Base-by-base conservation (phyloP, 2,329 filamentous ascomycete species). In the Calonectria naviculata region DNA sequence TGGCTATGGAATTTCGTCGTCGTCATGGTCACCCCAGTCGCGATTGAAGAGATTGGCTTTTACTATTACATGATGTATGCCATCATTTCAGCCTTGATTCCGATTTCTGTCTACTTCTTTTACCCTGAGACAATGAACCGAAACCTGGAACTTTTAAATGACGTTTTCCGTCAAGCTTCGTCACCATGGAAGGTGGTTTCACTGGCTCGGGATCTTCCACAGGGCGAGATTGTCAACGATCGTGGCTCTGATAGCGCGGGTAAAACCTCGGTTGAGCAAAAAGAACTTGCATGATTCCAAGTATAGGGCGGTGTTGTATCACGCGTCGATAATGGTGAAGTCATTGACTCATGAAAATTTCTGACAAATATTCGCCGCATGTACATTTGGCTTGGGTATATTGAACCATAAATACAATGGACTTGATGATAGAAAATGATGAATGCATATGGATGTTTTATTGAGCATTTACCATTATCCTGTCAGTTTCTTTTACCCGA, bases 21-120 rank as follows among this genome's bases (percentile, higher is more conserved):
- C 47, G 90, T 92, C 36, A 86, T 93, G 74, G 88, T 93, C 29
- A 93, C 91, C 0, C 92, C 91, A 0, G 87, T 91, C 0, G 86
- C 93, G 4, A 87, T 93, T 24, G 83, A 89, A 68, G 88, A 89
- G 56, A 91, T 88, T 15, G 84, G 85, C 17, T 91, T 86, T 79
- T 87, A 88, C 44, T 85, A 89, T 1, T 80, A 79, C 71, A 80
- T 80, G 24, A 86, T 89, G 1, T 89, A 88, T 28, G 79, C 81
- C 5, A 79, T 79, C 28, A 84, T 87, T 56, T 84, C 85, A 72
- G 83, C 84, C 26, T 78, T 83, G 9, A 86, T 87, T 44, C 79
- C 86, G 10, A 82, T 85, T 7, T 82, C 83, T 17, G 86, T 86
- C 2, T 80, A 73, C 67, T 75, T 80, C 49, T 75, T 80, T 65